Evolutionary conservation across 2,329 filamentous ascomycete genomes (phyloP).

Genomic region (Talaromyces verruculosus): DNA sequence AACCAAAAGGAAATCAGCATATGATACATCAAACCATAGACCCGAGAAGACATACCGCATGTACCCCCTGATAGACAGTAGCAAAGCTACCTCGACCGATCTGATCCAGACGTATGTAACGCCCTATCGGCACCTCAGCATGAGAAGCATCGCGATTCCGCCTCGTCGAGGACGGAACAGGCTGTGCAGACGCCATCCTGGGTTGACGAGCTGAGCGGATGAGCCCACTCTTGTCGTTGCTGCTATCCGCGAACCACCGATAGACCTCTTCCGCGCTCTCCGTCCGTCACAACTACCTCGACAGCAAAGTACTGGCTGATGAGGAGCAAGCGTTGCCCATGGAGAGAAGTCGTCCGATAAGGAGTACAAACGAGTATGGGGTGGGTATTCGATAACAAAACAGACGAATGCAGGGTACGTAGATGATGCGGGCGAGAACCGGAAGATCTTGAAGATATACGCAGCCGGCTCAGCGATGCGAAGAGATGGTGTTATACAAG

Average conservation of each 20-base stretch:
- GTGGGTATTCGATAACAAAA: background rate
- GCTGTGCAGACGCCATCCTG: slow-evolving; percentile 46
- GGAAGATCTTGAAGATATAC: background rate
- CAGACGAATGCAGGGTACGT: background rate
- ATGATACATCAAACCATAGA: background rate
- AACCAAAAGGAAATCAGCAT: slow-evolving; percentile 19
- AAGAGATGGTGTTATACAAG: background rate
- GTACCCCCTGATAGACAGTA: slow-evolving; percentile 83
- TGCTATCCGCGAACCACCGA: slow-evolving; percentile 35
- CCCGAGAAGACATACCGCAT: slow-evolving; percentile 64
- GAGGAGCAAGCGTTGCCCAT: slow-evolving; percentile 35
- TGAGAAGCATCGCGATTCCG: slow-evolving; percentile 39
- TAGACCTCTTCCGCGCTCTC: slow-evolving; percentile 25
- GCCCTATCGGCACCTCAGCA: slow-evolving; percentile 58
- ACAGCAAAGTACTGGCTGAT: slow-evolving; percentile 29
- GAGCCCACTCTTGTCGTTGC: background rate
- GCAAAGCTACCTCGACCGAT: slow-evolving; percentile 98
- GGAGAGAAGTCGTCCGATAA: slow-evolving; percentile 21
- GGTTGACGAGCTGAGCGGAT: slow-evolving; percentile 1
- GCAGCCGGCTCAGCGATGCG: background rate
- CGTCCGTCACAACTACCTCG: slow-evolving; percentile 41
- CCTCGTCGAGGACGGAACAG: slow-evolving; percentile 30
- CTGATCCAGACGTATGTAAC: slow-evolving; percentile 79
- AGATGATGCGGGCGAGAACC: background rate
- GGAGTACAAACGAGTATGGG: slow-evolving; percentile 3